These are phyloP conservation scores for Chlorociboria aeruginascens DNA, from an alignment of 495 filamentous ascomycete genomes.

Conservation along the genomic window DNA sequence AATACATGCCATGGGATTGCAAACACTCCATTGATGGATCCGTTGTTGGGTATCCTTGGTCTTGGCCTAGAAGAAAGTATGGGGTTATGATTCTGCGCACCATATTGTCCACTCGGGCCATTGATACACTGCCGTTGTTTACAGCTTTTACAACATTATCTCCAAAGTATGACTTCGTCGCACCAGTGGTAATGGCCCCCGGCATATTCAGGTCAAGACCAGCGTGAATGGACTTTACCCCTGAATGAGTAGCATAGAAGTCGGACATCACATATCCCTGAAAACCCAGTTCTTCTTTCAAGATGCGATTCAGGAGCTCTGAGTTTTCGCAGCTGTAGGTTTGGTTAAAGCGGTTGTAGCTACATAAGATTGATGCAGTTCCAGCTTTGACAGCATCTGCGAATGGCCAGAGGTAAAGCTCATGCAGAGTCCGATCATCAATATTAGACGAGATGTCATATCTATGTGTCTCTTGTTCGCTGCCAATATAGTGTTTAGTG, in stretches of 20 bases:
- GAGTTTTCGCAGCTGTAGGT: slow-evolving; percentile 58
- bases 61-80: slow-evolving; percentile 69
- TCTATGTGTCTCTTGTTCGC: slow-evolving; percentile 47
- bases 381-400: slow-evolving; percentile 51
- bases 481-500: slow-evolving; percentile 67
- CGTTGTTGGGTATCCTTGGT: slow-evolving; percentile 49
- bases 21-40: slow-evolving; percentile 32
- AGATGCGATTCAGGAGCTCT: slow-evolving; percentile 60
- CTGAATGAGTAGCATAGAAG: slow-evolving; percentile 77
- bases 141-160: slow-evolving; percentile 74
- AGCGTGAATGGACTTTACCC: slow-evolving; percentile 61
- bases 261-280: slow-evolving; percentile 90
- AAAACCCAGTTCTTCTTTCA: slow-evolving; percentile 86
- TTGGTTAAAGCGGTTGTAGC: slow-evolving; percentile 76
- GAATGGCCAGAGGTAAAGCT: slow-evolving; percentile 57
- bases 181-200: slow-evolving; percentile 55
- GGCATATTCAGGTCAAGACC: slow-evolving; percentile 94
- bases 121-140: slow-evolving; percentile 76
- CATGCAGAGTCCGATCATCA: slow-evolving; percentile 88
- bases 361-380: slow-evolving; percentile 82
- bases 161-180: slow-evolving; percentile 57
- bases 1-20: slow-evolving; percentile 1
- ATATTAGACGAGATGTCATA: slow-evolving; percentile 58
- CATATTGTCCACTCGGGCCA: slow-evolving; percentile 87
- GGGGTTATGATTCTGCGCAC: slow-evolving; percentile 82